phyloP scores from a whole-genome alignment of 441 rosid genomes.

The Erodium moschatum region DNA sequence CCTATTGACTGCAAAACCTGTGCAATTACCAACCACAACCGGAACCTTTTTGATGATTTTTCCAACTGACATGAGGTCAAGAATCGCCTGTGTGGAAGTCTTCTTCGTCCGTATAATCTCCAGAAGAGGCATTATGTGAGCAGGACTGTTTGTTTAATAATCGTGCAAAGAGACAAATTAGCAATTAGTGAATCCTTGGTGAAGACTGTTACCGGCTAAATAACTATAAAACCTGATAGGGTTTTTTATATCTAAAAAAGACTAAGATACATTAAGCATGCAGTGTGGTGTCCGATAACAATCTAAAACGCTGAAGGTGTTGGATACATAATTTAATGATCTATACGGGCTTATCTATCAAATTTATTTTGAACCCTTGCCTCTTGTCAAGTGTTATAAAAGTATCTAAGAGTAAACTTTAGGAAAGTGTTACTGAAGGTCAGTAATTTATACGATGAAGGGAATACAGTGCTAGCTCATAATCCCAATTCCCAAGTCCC shows the following conservation, averaged over 20 bases:
- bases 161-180: slow-evolving; percentile 10
- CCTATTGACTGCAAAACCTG: slow-evolving; percentile 91
- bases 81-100: slow-evolving; percentile 79
- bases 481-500: no score
- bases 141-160: slow-evolving; percentile 51
- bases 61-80: slow-evolving; percentile 84
- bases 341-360: no score
- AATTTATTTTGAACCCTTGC: neutral
- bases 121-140: slow-evolving; percentile 91
- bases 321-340: no score
- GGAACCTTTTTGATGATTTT: slow-evolving; percentile 83
- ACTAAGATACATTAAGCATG: neutral
- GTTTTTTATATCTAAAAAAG: neutral
- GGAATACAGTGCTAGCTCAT: no score
- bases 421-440: neutral
- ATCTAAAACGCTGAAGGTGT: no score
- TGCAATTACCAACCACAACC: slow-evolving; percentile 89
- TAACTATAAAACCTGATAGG: no score
- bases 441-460: no score
- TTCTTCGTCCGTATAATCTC: slow-evolving; percentile 80
- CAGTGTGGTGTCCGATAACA: no score
- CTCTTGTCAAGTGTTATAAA: neutral
- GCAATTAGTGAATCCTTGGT: neutral
- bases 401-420: neutral
- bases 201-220: neutral